Conservation (phyloP, 768 basidiomycete genomes). For the Erythrobasidium yunnanense region DNA sequence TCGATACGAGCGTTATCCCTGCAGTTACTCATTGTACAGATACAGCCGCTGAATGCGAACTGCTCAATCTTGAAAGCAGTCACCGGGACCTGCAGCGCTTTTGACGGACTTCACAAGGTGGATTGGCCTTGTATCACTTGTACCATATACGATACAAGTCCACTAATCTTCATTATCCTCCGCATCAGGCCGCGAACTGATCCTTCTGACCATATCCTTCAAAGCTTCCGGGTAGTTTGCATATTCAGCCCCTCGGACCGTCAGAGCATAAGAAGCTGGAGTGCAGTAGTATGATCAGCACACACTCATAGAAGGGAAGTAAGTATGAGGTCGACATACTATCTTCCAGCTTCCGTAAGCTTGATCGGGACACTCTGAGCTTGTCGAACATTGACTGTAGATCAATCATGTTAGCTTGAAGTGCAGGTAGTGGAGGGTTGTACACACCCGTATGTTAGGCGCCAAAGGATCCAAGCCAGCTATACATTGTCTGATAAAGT, state of each 20-base stretch:
- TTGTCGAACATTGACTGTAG: conserved; percentile 27
- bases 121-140: too few species aligned
- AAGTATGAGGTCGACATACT: not conserved
- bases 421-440: not conserved
- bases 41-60: too few species aligned
- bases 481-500: conserved; percentile 18
- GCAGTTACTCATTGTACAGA: too few species aligned
- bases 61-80: too few species aligned
- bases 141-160: too few species aligned
- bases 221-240: conserved; percentile 20
- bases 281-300: not conserved
- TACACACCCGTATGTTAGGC: conserved; percentile 13
- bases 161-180: not conserved
- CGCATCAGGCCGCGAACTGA: conserved; percentile 6
- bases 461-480: conserved; percentile 23
- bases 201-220: conserved; percentile 17
- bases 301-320: not conserved
- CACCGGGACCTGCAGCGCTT: too few species aligned
- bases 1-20: too few species aligned
- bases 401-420: not conserved
- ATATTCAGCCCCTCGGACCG: conserved; percentile 22
- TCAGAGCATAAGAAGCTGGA: conserved; percentile 15
- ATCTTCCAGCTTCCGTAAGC: conserved; percentile 24
- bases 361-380: not conserved
- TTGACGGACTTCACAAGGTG: too few species aligned